Conservation (phyloP, 768 basidiomycete genomes). For the Boletus rufocinnamomeus region DNA sequence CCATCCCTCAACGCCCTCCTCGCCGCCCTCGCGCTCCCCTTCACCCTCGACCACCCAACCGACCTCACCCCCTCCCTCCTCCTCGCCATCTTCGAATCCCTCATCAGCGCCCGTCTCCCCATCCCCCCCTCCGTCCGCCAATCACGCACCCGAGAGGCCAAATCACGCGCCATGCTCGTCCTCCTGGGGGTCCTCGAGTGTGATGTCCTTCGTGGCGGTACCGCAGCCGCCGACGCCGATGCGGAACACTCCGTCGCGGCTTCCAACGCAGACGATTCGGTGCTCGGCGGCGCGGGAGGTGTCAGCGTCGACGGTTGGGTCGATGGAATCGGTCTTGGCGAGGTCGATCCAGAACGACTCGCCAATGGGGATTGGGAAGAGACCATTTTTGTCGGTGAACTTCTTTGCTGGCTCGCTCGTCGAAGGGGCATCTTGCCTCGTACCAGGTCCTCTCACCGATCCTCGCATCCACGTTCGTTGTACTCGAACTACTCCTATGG, state of each 20-base stretch:
- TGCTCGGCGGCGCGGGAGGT: constrained; percentile 17
- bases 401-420: constrained; percentile 70
- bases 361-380: constrained; percentile 69
- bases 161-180: constrained; percentile 68
- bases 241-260: constrained; percentile 7
- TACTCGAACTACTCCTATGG: constrained; percentile 24
- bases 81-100: constrained; percentile 66
- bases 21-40: constrained; percentile 44
- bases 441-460: constrained; percentile 1
- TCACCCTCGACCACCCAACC: constrained; percentile 48
- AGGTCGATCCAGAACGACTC: constrained; percentile 63
- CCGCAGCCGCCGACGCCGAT: constrained; percentile 23
- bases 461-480: constrained; percentile 16
- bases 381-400: constrained; percentile 61
- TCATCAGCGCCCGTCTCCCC: constrained; percentile 57
- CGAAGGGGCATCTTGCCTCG: constrained; percentile 39
- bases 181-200: constrained; percentile 73
- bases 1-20: constrained; percentile 49
- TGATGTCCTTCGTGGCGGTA: constrained; percentile 58
- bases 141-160: constrained; percentile 40
- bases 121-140: constrained; percentile 38
- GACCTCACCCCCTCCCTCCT: constrained; percentile 75
- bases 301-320: constrained; percentile 35
- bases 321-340: constrained; percentile 62
- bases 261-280: constrained; percentile 34